Percentiles rank a stretch among this genome's conserved stretches.
Evolutionary conservation across 1,284 basidiomycete genomes (phyloP).

Genomic region (Ustilago cynodontis): DNA sequence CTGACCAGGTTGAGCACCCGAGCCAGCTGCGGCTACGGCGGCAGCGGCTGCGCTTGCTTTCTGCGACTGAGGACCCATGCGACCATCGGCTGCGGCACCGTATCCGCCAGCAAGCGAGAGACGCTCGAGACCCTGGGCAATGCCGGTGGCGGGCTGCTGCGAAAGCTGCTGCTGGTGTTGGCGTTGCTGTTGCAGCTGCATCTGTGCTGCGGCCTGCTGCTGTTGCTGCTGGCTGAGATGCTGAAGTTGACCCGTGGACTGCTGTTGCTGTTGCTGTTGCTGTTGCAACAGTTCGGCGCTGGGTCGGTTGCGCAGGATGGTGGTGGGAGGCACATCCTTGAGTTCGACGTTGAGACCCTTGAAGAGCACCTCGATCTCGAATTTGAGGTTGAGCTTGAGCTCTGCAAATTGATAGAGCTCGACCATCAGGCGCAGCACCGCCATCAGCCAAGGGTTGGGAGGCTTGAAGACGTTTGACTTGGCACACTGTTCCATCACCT

Average conservation of each 20-base stretch:
- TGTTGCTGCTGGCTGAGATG: constrained; percentile 56
- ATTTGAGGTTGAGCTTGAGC: constrained; percentile 95
- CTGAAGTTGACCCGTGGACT: constrained; percentile 39
- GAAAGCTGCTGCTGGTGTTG: constrained; percentile 54
- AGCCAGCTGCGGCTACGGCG: constrained; percentile 48
- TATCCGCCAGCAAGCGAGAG: constrained; percentile 52
- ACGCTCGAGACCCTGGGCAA: constrained; percentile 59
- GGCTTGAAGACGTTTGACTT: constrained; percentile 92
- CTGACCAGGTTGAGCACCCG: constrained; percentile 45
- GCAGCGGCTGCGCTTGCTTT: constrained; percentile 50
- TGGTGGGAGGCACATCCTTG: constrained; percentile 85
- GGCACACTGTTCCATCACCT: constrained; percentile 89
- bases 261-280: constrained; percentile 48
- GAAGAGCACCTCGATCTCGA: constrained; percentile 98
- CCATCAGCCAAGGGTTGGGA: constrained; percentile 99
- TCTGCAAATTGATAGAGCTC: constrained; percentile 98
- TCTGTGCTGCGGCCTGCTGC: constrained; percentile 43
- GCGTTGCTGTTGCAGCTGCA: constrained; percentile 48
- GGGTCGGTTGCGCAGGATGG: constrained; percentile 78
- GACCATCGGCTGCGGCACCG: constrained; percentile 37
- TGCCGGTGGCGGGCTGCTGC: constrained; percentile 46
- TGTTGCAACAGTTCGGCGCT: constrained; percentile 50
- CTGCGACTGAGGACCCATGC: constrained; percentile 40
- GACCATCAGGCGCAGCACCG: constrained; percentile 87
- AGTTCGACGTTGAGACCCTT: constrained; percentile 90